Percentiles rank a stretch among this genome's conserved stretches.
These are phyloP conservation scores for Coemansia reversa DNA, from an alignment of 192 early-diverging fungal genomes.

Conservation along the genomic window DNA sequence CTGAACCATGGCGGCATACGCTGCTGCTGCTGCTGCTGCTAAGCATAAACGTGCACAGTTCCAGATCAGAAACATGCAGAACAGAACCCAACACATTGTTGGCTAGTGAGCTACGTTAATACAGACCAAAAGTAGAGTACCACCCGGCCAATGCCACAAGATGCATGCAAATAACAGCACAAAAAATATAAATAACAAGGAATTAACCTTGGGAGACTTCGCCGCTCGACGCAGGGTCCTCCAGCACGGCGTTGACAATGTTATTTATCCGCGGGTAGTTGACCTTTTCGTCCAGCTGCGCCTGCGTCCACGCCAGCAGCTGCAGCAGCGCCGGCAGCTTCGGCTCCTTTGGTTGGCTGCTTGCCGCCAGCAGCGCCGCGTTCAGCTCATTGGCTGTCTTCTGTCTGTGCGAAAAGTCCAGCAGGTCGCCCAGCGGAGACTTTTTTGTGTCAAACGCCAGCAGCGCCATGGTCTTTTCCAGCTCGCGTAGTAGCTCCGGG, in stretches of 20 bases:
- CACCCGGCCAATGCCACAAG: no score
- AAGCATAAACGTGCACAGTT: no score
- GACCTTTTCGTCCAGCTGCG: conserved; percentile 82
- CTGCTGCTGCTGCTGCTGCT: background rate
- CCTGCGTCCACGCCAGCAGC: conserved; percentile 93
- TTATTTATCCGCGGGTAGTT: conserved; percentile 86
- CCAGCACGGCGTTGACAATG: conserved; percentile 75
- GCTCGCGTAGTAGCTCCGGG: conserved; percentile 92
- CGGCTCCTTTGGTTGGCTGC: conserved; percentile 91
- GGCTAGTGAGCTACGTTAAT: no score
- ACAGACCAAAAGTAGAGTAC: no score
- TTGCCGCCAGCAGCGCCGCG: conserved; percentile 82
- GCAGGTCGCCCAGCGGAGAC: conserved; percentile 76
- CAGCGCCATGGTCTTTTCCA: conserved; percentile 96
- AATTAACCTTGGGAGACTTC: background rate
- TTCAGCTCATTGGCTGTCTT: conserved; percentile 94
- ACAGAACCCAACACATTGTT: no score
- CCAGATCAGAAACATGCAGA: no score
- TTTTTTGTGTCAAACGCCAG: conserved; percentile 80
- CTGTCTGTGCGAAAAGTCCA: conserved; percentile 88
- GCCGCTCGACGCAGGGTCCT: conserved; percentile 14
- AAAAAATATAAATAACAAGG: background rate
- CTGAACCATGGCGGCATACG: background rate
- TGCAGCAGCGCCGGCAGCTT: conserved; percentile 88
- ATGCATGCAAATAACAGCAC: background rate